phyloP scores from a whole-genome alignment of 1,139 yeast species.

The Kurtzmaniella quercitrusa region DNA sequence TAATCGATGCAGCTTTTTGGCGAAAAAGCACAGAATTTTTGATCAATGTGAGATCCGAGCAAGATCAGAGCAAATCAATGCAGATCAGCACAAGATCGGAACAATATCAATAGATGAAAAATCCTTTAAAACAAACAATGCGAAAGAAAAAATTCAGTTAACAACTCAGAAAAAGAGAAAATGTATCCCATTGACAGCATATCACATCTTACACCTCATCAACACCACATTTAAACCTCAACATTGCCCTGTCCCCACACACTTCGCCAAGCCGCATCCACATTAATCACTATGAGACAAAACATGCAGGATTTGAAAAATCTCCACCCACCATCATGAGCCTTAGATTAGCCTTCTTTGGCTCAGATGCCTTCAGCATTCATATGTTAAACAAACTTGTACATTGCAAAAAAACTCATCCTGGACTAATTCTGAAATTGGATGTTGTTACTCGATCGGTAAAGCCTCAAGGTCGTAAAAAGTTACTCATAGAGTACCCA shows the following conservation, averaged over 20 bases:
- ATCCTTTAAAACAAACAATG: no score
- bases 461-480: constrained; percentile 70
- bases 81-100: neutral
- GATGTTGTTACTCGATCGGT: constrained; percentile 66
- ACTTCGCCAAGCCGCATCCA: no score
- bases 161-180: no score
- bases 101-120: no score
- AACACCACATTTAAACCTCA: neutral
- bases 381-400: constrained; percentile 48
- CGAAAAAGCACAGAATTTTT: no score
- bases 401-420: constrained; percentile 23
- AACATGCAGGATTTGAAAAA: neutral
- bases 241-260: no score
- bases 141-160: no score
- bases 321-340: neutral
- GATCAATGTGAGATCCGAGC: no score
- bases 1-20: no score
- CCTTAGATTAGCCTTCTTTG: constrained; percentile 60
- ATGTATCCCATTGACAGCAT: no score
- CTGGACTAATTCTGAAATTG: constrained; percentile 35
- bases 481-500: constrained; percentile 48
- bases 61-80: neutral
- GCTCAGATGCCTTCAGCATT: constrained; percentile 75
- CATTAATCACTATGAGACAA: no score
- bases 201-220: no score